Evolutionary conservation across 768 basidiomycete genomes (phyloP), one percentile per base, ranked within the genome.

Genomic region (Russula virescens): DNA sequence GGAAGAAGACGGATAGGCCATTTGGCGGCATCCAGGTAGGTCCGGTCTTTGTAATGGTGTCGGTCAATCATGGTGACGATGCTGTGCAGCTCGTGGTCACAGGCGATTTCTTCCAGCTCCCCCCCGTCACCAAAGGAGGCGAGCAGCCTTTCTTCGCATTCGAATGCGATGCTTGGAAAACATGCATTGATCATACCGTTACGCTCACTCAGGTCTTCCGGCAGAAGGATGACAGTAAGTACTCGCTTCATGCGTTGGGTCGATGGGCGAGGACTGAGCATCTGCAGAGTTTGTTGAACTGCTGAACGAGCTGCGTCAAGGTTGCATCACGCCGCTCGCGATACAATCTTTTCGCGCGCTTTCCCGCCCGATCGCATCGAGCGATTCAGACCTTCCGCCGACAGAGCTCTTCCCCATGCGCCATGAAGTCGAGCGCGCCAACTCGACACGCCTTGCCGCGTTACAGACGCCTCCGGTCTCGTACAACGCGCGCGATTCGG

Each of bases 261-360:
- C 21, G 19, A 25, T 7, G 26, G 4, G n/a, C 2, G 13, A 10
- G 54, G n/a, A 47, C 51, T 63, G 26, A 63, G 26, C 23, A 21
- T 38, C 7, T 55, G 25, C 65, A 88, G 87, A 76, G 31, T 88
- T 91, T 67, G 80, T 90, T 63, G 79, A 83, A 56, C 81, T 89
- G 71, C 73, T 92, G n/a, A 91, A 91, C 70, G 83, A 88, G 71
- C 83, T 89, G 74, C 82, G 89, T 28, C 81, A 80, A 50, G 89
- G 89, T 0, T 71, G 69, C 5, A 77, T 88, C 28, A 79, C 81
- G 0, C 64, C 72, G 0, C 70, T 74, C 0, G 81, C 83, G 1
- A 79, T 81, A 38, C 61, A 60, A 18, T 76, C 74, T 28, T 87
- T 88, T 75, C 74, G 74, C 35, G 69, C 72, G 4, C 77, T 88